phyloP scores from a whole-genome alignment of 306 rosid species.

The Prunus davidiana region DNA sequence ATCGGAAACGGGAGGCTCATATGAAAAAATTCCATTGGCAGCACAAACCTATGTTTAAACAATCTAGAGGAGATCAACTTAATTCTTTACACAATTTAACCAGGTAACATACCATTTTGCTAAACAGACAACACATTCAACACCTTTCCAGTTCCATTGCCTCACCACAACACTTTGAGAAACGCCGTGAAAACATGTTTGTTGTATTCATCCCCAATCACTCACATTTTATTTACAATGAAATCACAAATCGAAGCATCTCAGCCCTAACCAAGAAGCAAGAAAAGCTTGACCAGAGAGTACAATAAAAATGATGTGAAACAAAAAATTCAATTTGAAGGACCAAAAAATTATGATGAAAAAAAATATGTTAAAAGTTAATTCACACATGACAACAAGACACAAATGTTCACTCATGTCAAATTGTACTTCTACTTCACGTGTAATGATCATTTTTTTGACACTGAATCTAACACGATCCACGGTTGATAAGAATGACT shows the following conservation, averaged over 20 bases:
- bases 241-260: not conserved
- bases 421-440: not conserved
- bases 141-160: not conserved
- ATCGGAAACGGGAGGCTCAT: not conserved
- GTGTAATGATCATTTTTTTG: not conserved
- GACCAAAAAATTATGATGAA: not conserved
- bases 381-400: not conserved
- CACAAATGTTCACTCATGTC: not conserved
- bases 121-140: not conserved
- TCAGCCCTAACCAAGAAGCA: not conserved
- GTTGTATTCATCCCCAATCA: not conserved
- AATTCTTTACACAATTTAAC: not conserved
- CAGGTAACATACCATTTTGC: not conserved
- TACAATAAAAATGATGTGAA: not conserved
- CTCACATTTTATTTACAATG: not conserved
- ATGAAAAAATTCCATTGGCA: not conserved
- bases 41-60: not conserved
- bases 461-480: not conserved
- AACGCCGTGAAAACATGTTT: conserved; percentile 3
- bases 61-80: not conserved
- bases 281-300: not conserved
- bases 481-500: not conserved
- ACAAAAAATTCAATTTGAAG: not conserved
- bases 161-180: not conserved
- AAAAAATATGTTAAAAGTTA: not conserved